Evolutionary conservation across 1,139 yeast genomes (phyloP).

Genomic region (Scheffersomyces lignicola): DNA sequence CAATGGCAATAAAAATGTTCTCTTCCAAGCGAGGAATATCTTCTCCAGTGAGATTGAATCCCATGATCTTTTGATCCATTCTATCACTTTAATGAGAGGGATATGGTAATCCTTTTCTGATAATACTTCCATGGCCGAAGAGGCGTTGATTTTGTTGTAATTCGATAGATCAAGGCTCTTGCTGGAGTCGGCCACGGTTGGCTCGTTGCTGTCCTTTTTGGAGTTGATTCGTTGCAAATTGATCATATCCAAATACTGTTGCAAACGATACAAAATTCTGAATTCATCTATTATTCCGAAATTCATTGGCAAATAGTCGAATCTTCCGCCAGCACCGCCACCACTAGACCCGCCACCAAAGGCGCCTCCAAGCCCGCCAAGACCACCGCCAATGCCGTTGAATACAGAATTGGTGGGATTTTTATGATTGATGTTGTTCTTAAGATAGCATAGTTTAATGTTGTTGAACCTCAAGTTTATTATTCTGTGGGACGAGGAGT

Average conservation of each 20-base stretch:
- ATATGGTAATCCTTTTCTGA: slow-evolving; percentile 44
- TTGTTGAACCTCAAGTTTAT: slow-evolving; percentile 56
- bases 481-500: slow-evolving; percentile 63
- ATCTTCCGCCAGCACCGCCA: slow-evolving; percentile 18
- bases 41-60: slow-evolving; percentile 45
- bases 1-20: slow-evolving; percentile 26
- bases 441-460: slow-evolving; percentile 46
- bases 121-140: slow-evolving; percentile 23
- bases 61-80: slow-evolving; percentile 61
- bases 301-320: slow-evolving; percentile 59
- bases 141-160: slow-evolving; percentile 1
- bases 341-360: slow-evolving; percentile 2
- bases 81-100: slow-evolving; percentile 56
- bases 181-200: slow-evolving; percentile 5
- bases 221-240: slow-evolving; percentile 35
- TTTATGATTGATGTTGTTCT: slow-evolving; percentile 41
- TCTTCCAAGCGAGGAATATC: slow-evolving; percentile 55
- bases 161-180: neutral
- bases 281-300: slow-evolving; percentile 68
- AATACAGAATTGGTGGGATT: slow-evolving; percentile 37
- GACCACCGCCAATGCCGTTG: slow-evolving; percentile 23
- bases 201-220: slow-evolving; percentile 10
- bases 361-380: neutral
- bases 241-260: slow-evolving; percentile 56
- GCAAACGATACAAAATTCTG: slow-evolving; percentile 56